Evolutionary conservation across 345 rosid species (phyloP).

Genomic region (Reutealis trisperma): DNA sequence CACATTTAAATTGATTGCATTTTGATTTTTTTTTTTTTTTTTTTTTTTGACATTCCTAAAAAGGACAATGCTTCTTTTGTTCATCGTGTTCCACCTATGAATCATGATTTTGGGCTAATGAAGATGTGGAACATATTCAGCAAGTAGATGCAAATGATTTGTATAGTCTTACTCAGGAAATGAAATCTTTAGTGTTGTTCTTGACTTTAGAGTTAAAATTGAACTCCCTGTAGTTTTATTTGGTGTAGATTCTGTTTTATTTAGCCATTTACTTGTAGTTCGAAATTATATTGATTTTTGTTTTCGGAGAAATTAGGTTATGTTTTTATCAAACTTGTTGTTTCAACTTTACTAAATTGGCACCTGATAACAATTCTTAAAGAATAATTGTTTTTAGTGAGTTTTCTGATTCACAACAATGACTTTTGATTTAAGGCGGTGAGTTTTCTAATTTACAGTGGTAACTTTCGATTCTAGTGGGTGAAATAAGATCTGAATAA

Average conservation of each 20-base stretch:
- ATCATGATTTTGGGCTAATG: constrained; percentile 24
- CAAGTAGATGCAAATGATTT: constrained; percentile 24
- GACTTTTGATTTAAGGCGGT: too few species aligned
- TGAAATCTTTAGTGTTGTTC: constrained; percentile 50
- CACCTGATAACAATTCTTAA: too few species aligned
- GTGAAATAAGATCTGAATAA: too few species aligned
- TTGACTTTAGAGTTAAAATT: background rate
- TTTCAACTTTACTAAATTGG: background rate
- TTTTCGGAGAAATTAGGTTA: background rate
- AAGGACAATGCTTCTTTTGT: constrained; percentile 41
- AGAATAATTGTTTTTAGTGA: too few species aligned
- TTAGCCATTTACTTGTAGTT: background rate
- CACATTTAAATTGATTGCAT: background rate
- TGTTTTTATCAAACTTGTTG: background rate
- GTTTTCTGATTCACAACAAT: too few species aligned
- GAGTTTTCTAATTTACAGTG: too few species aligned
- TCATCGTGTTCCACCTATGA: constrained; percentile 15
- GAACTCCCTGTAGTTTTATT: background rate
- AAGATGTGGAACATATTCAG: constrained; percentile 29
- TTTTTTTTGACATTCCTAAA: constrained; percentile 28
- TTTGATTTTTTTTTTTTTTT: background rate
- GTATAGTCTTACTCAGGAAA: constrained; percentile 36
- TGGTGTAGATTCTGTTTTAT: background rate
- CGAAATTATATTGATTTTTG: background rate
- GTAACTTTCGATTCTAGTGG: too few species aligned